phyloP scores from a whole-genome alignment of 23 red algal species.

The Cyanidiococcus yangmingshanensis region DNA sequence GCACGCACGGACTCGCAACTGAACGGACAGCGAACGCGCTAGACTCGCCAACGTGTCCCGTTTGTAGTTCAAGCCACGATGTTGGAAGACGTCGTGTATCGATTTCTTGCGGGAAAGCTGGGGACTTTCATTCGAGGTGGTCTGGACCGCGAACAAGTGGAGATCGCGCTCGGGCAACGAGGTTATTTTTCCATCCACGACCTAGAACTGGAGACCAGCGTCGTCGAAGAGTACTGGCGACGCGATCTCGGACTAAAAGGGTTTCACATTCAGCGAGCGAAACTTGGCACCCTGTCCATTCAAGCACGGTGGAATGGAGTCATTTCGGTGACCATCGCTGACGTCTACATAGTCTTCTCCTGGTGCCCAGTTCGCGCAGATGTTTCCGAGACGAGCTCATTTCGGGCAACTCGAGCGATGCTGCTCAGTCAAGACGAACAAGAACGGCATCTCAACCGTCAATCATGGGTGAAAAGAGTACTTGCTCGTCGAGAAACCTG shows the following conservation, averaged over 20 bases:
- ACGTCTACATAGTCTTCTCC: not conserved
- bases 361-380: not conserved
- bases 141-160: not conserved
- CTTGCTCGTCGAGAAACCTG: not conserved
- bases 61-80: too few relatives aligned
- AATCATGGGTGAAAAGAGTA: not conserved
- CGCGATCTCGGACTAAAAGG: not conserved
- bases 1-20: too few relatives aligned
- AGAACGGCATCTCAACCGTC: not conserved
- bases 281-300: not conserved
- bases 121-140: not conserved
- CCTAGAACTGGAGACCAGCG: constrained; percentile 5
- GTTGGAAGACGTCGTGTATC: not conserved
- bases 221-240: not conserved
- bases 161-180: not conserved
- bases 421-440: not conserved
- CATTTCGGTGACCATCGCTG: not conserved
- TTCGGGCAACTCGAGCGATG: not conserved
- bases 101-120: not conserved
- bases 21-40: too few relatives aligned
- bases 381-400: not conserved
- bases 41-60: too few relatives aligned
- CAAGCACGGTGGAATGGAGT: not conserved
- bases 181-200: not conserved
- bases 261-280: not conserved